These are phyloP conservation scores for Ascochyta koolunga DNA, from an alignment of 2,329 filamentous ascomycete genomes.

Conservation along the genomic window DNA sequence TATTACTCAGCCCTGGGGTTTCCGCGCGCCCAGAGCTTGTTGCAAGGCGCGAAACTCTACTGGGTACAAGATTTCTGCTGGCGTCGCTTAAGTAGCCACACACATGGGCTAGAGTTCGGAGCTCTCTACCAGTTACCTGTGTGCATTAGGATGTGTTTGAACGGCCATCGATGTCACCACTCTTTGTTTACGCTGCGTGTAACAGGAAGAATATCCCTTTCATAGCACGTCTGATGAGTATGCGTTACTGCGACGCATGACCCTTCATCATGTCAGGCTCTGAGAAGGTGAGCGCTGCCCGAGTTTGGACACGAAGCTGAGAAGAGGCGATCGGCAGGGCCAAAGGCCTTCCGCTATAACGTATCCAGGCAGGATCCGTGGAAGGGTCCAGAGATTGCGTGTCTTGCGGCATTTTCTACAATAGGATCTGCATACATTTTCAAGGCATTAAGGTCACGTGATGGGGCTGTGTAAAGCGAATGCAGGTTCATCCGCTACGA, in stretches of 20 bases:
- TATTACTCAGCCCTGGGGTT: no score
- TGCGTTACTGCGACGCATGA: background rate
- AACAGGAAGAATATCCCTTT: background rate
- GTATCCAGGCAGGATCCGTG: slow-evolving; percentile 6
- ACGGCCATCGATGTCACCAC: slow-evolving; percentile 8
- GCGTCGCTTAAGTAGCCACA: background rate
- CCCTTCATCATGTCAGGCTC: background rate
- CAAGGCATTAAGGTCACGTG: slow-evolving; percentile 17
- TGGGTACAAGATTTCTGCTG: slow-evolving; percentile 4
- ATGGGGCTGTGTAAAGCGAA: slow-evolving; percentile 20
- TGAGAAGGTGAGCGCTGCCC: background rate
- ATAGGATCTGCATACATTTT: slow-evolving; percentile 18
- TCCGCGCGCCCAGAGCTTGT: background rate
- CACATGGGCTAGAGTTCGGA: background rate
- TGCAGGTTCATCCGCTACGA: slow-evolving; percentile 14
- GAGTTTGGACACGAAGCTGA: background rate
- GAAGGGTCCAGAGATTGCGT: slow-evolving; percentile 10
- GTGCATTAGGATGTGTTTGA: no score
- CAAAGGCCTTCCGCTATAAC: background rate
- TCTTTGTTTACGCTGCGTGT: background rate
- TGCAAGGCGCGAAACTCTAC: background rate
- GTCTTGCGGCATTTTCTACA: slow-evolving; percentile 16
- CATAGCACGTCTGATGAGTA: background rate
- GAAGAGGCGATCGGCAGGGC: slow-evolving; percentile 6
- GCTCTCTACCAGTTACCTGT: slow-evolving; percentile 2